Conservation (phyloP, 176 grass and related monocot species). For the Pontederia crassipes region DNA sequence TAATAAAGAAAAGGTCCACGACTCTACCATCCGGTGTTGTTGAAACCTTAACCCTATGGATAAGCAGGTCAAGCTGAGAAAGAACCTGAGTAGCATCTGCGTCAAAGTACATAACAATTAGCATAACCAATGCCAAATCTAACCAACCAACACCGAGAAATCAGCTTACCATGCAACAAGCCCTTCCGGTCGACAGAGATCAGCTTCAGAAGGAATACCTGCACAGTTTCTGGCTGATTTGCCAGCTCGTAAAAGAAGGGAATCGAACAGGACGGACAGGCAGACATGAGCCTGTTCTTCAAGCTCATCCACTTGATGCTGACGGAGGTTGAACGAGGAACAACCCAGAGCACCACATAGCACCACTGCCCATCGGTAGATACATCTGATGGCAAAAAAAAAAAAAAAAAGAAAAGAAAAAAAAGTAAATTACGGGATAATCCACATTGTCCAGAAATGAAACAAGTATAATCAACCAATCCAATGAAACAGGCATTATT, state of each 20-base stretch:
- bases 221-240: constrained; percentile 22
- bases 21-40: constrained; percentile 75
- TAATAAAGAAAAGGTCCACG: constrained; percentile 89
- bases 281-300: constrained; percentile 55
- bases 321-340: constrained; percentile 41
- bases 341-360: constrained; percentile 87
- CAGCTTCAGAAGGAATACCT: constrained; percentile 73
- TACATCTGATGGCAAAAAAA: constrained; percentile 38
- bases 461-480: not conserved
- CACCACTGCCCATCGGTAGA: constrained; percentile 90
- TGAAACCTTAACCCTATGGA: constrained; percentile 86
- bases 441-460: not conserved
- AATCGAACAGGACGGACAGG: constrained; percentile 52
- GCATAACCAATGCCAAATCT: not conserved
- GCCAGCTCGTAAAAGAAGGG: constrained; percentile 54
- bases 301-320: constrained; percentile 64
- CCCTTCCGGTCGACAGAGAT: constrained; percentile 61
- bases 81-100: constrained; percentile 78
- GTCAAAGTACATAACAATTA: constrained; percentile 1
- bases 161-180: constrained; percentile 59
- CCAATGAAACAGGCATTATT: too few relatives aligned
- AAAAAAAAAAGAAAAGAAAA: not conserved
- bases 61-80: constrained; percentile 68
- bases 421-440: not conserved
- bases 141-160: not conserved